These are phyloP conservation scores for Eutrema salsugineum DNA, from an alignment of 441 rosid genomes.

Conservation along the genomic window DNA sequence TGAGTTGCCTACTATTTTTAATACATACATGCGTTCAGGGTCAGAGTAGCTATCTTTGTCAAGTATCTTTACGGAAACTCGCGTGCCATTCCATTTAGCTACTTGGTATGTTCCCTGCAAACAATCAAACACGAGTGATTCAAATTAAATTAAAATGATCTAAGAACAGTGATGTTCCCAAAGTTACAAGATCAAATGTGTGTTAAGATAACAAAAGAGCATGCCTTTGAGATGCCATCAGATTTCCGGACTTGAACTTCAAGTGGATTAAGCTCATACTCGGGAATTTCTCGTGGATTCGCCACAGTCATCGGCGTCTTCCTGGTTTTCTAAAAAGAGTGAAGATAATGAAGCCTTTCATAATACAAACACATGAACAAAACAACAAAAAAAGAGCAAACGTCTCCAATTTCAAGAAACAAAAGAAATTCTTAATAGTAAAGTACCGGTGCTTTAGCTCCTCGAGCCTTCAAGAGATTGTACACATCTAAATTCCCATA, in stretches of 20 bases:
- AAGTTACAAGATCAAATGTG: neutral
- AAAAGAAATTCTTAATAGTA: neutral
- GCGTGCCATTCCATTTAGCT: slow-evolving; percentile 95
- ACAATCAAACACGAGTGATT: neutral
- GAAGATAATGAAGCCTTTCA: neutral
- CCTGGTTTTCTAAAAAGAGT: slow-evolving; percentile 60
- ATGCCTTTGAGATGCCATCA: slow-evolving; percentile 76
- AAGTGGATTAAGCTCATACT: slow-evolving; percentile 82
- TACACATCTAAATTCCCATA: slow-evolving; percentile 74
- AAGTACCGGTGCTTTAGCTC: slow-evolving; percentile 77
- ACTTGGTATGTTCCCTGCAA: slow-evolving; percentile 80
- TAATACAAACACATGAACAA: slow-evolving; percentile 6
- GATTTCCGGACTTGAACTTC: slow-evolving; percentile 79
- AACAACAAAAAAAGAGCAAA: neutral
- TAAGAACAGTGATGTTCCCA: neutral
- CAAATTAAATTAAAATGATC: neutral
- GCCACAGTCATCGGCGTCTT: slow-evolving; percentile 79
- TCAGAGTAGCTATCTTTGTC: slow-evolving; percentile 65
- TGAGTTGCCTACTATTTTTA: neutral
- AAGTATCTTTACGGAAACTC: slow-evolving; percentile 81
- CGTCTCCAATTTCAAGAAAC: neutral
- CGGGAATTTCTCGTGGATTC: slow-evolving; percentile 82
- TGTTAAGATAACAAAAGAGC: slow-evolving; percentile 9
- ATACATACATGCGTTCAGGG: slow-evolving; percentile 65
- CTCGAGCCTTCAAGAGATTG: slow-evolving; percentile 73